Base-by-base conservation (phyloP, 1,284 basidiomycete species). In the Peniophora sp. region DNA sequence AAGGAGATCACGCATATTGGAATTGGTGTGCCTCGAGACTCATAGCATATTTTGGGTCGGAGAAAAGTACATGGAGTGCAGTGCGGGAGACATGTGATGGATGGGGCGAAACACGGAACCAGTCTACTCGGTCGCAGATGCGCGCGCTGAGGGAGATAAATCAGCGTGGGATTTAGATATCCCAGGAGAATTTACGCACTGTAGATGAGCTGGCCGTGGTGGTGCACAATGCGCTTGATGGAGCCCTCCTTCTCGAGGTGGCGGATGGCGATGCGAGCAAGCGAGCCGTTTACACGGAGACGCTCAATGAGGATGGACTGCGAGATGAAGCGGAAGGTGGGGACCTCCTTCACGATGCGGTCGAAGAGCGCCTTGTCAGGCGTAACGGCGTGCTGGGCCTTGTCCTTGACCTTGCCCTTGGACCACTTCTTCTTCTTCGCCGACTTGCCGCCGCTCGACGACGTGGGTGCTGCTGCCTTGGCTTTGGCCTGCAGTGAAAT, bases 401-500 rank as follows among this genome's bases (percentile, higher is more conserved):
- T 97, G 78, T 97, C 94, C 87, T 97, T 97, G 71, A 97, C 94
- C 77, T 97, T 97, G 72, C 95, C 95, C 83, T 98, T 98, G 62
- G 94, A 97, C 95, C 95, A 98, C 84, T 98, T 98, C 88, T 98
- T 98, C 84, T 98, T 98, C 83, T 97, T 97, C 58, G 87, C 85
- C 64, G 85, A 72, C 70, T 91, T 91, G 63, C 88, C 85, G 58
- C 85, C 84, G 54, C 81, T 73, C 48, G 83, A 80, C 52, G 82
- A 71, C 56, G 84, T 64, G 59, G 86, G 71, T 62, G 81, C 69
- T 65, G 70, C 69, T 65, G 83, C 82, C 79, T 88, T 88, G 67
- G 87, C 84, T 79, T 91, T 87, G 73, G 84, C 82, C 84, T 87
- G 65, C 8, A 41, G 37, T n/a, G 37, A n/a, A n/a, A 10, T 10